Percentiles rank a stretch among this genome's conserved stretches.
Evolutionary conservation across 1,139 yeast genomes (phyloP).

Genomic region (Hyphopichia fennica): DNA sequence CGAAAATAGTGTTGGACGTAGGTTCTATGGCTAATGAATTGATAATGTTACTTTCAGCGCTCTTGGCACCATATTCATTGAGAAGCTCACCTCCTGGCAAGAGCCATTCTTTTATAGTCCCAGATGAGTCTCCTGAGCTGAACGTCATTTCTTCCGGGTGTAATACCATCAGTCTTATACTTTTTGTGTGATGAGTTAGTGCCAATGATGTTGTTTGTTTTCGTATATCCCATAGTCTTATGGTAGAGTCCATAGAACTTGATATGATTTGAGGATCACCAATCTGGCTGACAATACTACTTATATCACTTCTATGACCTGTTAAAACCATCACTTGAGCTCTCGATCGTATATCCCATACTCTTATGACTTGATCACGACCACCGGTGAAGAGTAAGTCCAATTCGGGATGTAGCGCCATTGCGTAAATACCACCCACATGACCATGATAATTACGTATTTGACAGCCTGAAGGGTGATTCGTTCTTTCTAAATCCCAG

Average conservation of each 20-base stretch:
- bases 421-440: conserved; percentile 81
- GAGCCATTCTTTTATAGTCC: conserved; percentile 80
- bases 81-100: conserved; percentile 73
- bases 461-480: conserved; percentile 51
- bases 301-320: conserved; percentile 81
- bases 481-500: conserved; percentile 92
- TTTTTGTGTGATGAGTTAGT: conserved; percentile 81
- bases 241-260: conserved; percentile 81
- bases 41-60: conserved; percentile 47
- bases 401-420: conserved; percentile 83
- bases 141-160: conserved; percentile 77
- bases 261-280: conserved; percentile 86
- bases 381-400: conserved; percentile 91
- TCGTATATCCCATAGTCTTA: conserved; percentile 78
- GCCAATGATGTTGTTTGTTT: conserved; percentile 46
- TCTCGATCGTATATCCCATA: conserved; percentile 92
- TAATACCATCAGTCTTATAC: conserved; percentile 70
- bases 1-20: conserved; percentile 63
- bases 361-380: conserved; percentile 79
- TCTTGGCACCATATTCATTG: conserved; percentile 36
- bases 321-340: conserved; percentile 71
- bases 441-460: conserved; percentile 93
- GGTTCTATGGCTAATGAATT: conserved; percentile 69
- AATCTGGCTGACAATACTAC: conserved; percentile 63
- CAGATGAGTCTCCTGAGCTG: conserved; percentile 74